Evolutionary conservation across 768 basidiomycete genomes (phyloP).

Genomic region (Trametes elegans): DNA sequence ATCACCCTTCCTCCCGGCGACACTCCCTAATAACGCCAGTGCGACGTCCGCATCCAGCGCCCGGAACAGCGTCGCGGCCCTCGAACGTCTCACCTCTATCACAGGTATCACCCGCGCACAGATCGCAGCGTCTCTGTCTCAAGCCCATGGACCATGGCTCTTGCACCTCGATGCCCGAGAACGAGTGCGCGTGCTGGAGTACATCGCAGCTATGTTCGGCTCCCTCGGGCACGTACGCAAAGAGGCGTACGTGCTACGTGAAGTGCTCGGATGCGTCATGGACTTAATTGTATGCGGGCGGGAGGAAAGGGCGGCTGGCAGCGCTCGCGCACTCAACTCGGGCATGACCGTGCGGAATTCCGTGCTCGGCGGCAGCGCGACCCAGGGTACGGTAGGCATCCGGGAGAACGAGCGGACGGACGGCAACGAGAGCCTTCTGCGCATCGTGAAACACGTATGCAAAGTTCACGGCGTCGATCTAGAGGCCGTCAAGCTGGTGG

Average conservation of each 20-base stretch:
- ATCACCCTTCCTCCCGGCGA: slow-evolving; percentile 58
- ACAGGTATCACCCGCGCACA: slow-evolving; percentile 70
- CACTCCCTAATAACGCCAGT: slow-evolving; percentile 45
- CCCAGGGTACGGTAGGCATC: slow-evolving; percentile 61
- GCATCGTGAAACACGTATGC: slow-evolving; percentile 71
- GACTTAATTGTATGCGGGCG: slow-evolving; percentile 85
- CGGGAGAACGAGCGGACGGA: slow-evolving; percentile 70
- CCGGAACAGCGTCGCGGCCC: slow-evolving; percentile 37
- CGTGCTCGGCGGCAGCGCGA: slow-evolving; percentile 29
- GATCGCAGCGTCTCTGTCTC: slow-evolving; percentile 63
- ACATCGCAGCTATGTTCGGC: slow-evolving; percentile 71
- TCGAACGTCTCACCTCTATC: slow-evolving; percentile 64
- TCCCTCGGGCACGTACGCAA: slow-evolving; percentile 84
- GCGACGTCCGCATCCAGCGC: slow-evolving; percentile 24
- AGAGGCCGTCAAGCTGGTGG: slow-evolving; percentile 58
- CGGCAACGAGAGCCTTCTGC: slow-evolving; percentile 82
- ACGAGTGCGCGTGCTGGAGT: slow-evolving; percentile 67
- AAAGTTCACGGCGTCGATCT: slow-evolving; percentile 80
- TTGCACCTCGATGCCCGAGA: slow-evolving; percentile 76
- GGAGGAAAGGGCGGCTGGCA: slow-evolving; percentile 55
- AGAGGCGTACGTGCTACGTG: slow-evolving; percentile 83
- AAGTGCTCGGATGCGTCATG: slow-evolving; percentile 80
- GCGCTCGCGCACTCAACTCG: slow-evolving; percentile 41
- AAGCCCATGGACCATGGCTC: slow-evolving; percentile 86
- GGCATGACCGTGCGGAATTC: slow-evolving; percentile 51